Evolutionary conservation across 192 early-diverging fungal genomes (phyloP).

Genomic region (Lobosporangium transversale): DNA sequence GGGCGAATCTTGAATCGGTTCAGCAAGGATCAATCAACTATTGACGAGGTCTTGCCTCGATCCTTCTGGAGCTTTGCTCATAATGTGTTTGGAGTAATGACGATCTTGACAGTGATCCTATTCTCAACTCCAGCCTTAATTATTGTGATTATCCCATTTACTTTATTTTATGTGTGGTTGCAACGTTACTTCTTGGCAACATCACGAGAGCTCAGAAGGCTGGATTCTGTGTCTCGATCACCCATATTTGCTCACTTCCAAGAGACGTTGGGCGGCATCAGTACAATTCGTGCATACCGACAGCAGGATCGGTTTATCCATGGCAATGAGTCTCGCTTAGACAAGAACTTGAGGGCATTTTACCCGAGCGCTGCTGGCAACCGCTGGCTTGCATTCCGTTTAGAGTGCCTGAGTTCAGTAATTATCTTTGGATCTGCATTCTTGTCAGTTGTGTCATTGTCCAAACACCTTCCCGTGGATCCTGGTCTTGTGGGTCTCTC

Average conservation of each 20-base stretch:
- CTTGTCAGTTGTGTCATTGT: conserved; percentile 72
- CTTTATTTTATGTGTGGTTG: conserved; percentile 70
- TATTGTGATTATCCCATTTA: conserved; percentile 60
- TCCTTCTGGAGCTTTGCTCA: conserved; percentile 62
- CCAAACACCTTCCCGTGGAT: conserved; percentile 64
- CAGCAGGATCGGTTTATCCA: conserved; percentile 70
- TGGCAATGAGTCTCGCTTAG: conserved; percentile 74
- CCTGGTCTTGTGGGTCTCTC: conserved; percentile 78
- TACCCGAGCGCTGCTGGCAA: conserved; percentile 79
- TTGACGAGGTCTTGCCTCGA: conserved; percentile 73
- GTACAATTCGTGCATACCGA: conserved; percentile 87
- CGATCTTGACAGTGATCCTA: conserved; percentile 56
- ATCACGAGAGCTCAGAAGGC: conserved; percentile 88
- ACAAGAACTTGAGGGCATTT: conserved; percentile 81
- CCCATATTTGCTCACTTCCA: conserved; percentile 79
- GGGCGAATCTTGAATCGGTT: conserved; percentile 83
- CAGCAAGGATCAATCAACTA: conserved; percentile 69
- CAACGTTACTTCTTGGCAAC: conserved; percentile 75
- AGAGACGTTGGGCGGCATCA: conserved; percentile 80
- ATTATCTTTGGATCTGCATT: conserved; percentile 85
- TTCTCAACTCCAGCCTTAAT: conserved; percentile 73
- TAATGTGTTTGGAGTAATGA: conserved; percentile 52
- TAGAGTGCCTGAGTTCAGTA: conserved; percentile 81
- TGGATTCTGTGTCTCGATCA: conserved; percentile 73
- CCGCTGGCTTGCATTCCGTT: conserved; percentile 77